Percentiles rank a stretch among this genome's conserved stretches.
phyloP scores from a whole-genome alignment of 176 grass and related monocot genomes.

The Pontederia paniculata region DNA sequence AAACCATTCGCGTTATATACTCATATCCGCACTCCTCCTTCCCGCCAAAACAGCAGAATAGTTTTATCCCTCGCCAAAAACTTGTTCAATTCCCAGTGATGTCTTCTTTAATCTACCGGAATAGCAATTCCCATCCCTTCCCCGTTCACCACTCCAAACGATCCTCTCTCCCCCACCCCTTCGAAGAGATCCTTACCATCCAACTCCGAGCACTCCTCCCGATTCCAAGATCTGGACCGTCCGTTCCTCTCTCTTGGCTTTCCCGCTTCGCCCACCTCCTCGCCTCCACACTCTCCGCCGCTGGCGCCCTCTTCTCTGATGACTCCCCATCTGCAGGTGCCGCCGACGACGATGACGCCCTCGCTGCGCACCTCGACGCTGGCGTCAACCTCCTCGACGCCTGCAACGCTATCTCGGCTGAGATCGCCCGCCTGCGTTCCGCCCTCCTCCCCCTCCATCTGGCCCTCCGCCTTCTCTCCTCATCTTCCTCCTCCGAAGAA shows the following conservation, averaged over 20 bases:
- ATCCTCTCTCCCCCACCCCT: not conserved
- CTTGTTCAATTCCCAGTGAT: no score
- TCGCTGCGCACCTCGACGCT: slow-evolving; percentile 18
- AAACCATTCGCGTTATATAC: no score
- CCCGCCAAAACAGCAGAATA: no score
- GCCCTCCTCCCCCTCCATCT: slow-evolving; percentile 9
- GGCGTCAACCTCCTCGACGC: slow-evolving; percentile 26
- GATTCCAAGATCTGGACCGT: not conserved
- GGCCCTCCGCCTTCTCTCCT: slow-evolving; percentile 12
- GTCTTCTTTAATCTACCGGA: no score
- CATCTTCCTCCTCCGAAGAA: no score
- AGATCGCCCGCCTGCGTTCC: slow-evolving; percentile 5
- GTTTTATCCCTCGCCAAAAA: no score
- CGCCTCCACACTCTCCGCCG: not conserved
- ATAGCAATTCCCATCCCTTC: no score
- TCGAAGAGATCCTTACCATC: not conserved
- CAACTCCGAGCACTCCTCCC: not conserved
- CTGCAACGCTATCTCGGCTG: slow-evolving; percentile 20
- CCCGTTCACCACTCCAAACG: not conserved
- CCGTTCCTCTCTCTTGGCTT: not conserved
- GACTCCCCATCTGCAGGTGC: not conserved
- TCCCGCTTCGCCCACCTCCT: slow-evolving; percentile 12
- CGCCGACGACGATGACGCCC: not conserved
- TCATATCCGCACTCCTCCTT: no score
- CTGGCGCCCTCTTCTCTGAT: not conserved